Percentiles rank a stretch among this genome's conserved stretches.
phyloP scores from a whole-genome alignment of 106 monocot genomes.

The Dactylorhiza incarnata region DNA sequence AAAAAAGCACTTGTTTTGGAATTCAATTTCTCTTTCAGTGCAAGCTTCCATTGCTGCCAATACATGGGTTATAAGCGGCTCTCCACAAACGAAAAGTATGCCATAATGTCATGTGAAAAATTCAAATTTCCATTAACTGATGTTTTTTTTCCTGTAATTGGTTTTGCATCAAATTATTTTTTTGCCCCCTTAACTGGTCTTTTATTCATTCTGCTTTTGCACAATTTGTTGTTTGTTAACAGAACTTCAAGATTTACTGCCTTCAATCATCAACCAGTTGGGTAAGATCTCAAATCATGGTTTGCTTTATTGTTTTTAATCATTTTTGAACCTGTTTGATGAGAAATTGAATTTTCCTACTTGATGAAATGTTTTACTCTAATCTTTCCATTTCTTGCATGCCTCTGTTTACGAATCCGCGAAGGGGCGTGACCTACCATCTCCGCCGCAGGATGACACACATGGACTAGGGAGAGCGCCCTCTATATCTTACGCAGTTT shows the following conservation, averaged over 20 bases:
- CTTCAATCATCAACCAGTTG: conserved; percentile 67
- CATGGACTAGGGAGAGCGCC: no score
- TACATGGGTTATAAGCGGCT: conserved; percentile 77
- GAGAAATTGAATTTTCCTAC: neutral
- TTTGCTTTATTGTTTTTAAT: neutral
- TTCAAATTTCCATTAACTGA: neutral
- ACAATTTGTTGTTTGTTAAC: conserved; percentile 5
- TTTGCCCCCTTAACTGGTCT: neutral
- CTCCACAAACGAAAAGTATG: conserved; percentile 76
- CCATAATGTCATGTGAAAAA: neutral
- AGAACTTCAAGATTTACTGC: conserved; percentile 75
- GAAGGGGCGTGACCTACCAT: no score
- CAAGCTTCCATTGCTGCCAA: conserved; percentile 84
- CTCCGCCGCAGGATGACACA: no score
- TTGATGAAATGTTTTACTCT: neutral
- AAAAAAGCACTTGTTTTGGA: no score
- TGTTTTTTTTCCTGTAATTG: neutral
- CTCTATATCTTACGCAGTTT: no score
- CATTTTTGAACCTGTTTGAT: neutral
- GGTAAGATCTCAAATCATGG: conserved; percentile 21
- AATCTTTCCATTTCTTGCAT: neutral
- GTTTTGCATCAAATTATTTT: neutral
- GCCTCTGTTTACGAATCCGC: no score
- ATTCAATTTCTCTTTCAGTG: conserved; percentile 28
- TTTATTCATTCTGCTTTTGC: neutral